Base-by-base conservation (phyloP, 2,329 filamentous ascomycete species). In the Teratosphaeria viscida region DNA sequence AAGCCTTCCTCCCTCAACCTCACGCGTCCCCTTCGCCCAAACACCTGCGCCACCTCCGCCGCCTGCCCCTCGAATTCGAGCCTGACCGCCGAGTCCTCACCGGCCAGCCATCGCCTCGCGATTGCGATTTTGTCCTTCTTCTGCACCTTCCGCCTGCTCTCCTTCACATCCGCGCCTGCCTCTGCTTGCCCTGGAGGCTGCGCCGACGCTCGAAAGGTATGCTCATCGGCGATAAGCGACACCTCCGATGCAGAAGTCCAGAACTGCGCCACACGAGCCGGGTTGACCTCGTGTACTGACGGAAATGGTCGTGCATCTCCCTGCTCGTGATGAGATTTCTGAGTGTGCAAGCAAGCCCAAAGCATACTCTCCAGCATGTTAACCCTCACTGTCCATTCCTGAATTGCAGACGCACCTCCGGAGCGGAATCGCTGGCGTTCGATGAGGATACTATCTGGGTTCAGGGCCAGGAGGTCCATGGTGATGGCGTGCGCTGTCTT, bases 281-380 rank as follows among this genome's bases (percentile, higher is more conserved):
- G 85, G 54, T 76, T 73, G 53, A 87, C 73, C 6, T 81, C 77
- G 11, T 77, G 66, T 0, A 85, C 76, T 1, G 67, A 65, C 8
- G 71, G 68, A 49, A 70, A 70, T 2, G 14, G 43, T 19, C 11
- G 43, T n/a, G 3, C 34, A 49, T 1, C 19, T 43, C 19, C 54
- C 37, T 23, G 49, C 23, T n/a, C 3, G n/a, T 4, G 74, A 75
- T 55, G 80, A 72, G 74, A 71, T 54, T 74, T 73, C 55, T 89
- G 68, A 0, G 85, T 82, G 56, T 80, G 77, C 43, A 92, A 72
- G 12, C 85, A 79, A 8, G 87, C 86, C 77, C 91, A 88, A 0
- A 95, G 74, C 85, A 94, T 94, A 3, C 85, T 84, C 72, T 95
- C 90, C 26, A 95, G 81, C 67, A 88, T 86, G 65, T 92, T 92